Evolutionary conservation across 2,329 filamentous ascomycete genomes (phyloP), one percentile per base, ranked within the genome.

Genomic region (Phialemonium atrogriseum): DNA sequence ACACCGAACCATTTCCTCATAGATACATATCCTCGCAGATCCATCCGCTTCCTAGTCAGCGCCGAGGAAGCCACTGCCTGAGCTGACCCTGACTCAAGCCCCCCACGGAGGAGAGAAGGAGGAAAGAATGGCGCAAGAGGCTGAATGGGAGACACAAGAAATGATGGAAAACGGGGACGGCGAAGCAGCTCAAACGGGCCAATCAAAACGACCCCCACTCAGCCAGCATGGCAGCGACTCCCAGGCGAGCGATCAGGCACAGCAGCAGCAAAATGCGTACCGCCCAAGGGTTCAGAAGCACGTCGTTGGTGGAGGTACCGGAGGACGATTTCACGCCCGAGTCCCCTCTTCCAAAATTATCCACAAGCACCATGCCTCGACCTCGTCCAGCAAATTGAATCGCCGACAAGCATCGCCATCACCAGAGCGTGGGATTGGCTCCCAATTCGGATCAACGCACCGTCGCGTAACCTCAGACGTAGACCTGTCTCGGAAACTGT

Each of bases 341-440:
- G 65, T 66, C 10, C 61, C 68, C 13, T 71, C 68, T 10, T 62
- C 65, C 28, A 73, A 73, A 47, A 62, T 51, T 17, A 51, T 72
- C 36, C 65, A 68, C 45, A 68, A 70, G 37, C 49, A 59, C 37
- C 52, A 55, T 41, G 51, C 50, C 36, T 35, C 50, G 35, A 29
- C 45, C 12, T 43, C 49, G 10, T 40, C 45, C 5, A 19, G 43
- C 14, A 50, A 50, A 38, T 24, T 50, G 22, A 61, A 52, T 38
- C 62, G 65, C 41, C 59, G 60, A 40, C 55, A 59, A 32, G 52
- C 58, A 19, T 68, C 66, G 10, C 57, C 60, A 21, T 61, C 60
- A 5, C 55, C 60, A 10, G 60, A 65, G 26, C 53, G 50, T 37
- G 39, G 34, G 33, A 43, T 42, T 31, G 32, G 46, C 47, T 21